Base-by-base conservation (phyloP, 768 basidiomycete species). In the Trametes cinnabarina region DNA sequence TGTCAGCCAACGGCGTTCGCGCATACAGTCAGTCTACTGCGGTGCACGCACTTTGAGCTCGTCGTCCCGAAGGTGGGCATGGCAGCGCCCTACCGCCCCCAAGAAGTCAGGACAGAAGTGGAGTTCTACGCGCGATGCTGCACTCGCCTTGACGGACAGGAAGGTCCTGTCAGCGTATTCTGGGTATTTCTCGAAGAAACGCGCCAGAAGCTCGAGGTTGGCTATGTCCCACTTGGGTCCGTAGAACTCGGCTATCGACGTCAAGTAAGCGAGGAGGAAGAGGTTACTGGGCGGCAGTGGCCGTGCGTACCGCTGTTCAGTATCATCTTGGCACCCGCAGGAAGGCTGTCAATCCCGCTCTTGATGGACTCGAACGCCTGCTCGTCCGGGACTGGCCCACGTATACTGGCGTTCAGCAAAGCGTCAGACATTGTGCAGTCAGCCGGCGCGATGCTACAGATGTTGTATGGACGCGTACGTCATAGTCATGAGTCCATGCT, bases 281-380 rank as follows among this genome's bases (percentile, higher is more conserved):
- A 11, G 1, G 25, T 20, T 3, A 15, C 11, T 15, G 14, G 6
- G 19, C 11, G n/a, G 19, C 23, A 3, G 30, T 6, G 30, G 12
- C 30, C 6, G 12, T 12, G 60, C 69, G 15, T 55, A 75, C 81
- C 77, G 62, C 76, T 77, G 61, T 83, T 83, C 64, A 85, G 56
- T 47, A 82, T 61, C 64, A 80, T 76, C 65, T 81, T 82, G 23
- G 67, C 69, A 19, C 76, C 79, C 0, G 70, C 62, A 1, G 77
- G 77, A 14, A 80, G 65, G 0, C 71, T 67, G 37, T 77, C 72
- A 57, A 81, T 62, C 3, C 76, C 77, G n/a, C 75, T 76, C 66
- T 81, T 83, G 72, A 88, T 85, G 1, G 83, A 73, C 11, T 77
- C 81, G 59, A 89, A 86, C 8, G 80, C 79, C 34, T 82, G 75